A percentile compares a stretch with the other conserved stretches of the same genome.
Evolutionary conservation across 2,329 filamentous ascomycete species (phyloP).

Genomic region (Botrytis hyacinthi): DNA sequence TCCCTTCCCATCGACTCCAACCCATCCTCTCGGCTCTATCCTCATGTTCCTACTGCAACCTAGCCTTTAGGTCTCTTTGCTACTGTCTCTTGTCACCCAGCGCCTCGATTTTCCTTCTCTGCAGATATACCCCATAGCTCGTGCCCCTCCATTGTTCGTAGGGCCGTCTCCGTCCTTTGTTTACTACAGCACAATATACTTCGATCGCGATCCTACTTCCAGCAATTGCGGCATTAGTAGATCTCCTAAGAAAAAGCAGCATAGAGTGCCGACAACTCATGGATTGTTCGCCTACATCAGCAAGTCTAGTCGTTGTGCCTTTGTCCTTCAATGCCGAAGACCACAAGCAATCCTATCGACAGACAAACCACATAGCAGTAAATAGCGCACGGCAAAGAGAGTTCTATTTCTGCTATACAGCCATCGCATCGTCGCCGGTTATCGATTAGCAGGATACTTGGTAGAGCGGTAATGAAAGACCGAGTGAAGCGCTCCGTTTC

Average conservation of each 20-base stretch:
- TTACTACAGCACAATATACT: background rate
- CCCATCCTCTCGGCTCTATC: background rate
- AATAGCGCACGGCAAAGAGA: background rate
- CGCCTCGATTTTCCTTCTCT: background rate
- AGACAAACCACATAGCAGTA: background rate
- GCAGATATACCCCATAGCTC: background rate
- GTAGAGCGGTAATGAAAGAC: no score
- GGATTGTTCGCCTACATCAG: background rate
- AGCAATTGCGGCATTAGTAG: background rate
- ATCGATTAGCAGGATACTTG: background rate
- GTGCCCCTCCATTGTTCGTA: background rate
- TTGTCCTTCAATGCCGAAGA: no score
- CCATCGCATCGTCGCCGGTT: no score
- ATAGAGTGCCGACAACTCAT: accelerated
- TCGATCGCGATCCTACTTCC: background rate
- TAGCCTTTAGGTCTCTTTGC: background rate
- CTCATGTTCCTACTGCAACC: no score
- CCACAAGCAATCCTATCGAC: background rate
- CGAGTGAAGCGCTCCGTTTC: background rate
- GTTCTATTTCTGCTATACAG: background rate
- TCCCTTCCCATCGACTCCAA: background rate
- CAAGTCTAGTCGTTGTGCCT: background rate
- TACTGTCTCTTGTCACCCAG: background rate
- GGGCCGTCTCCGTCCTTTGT: background rate
- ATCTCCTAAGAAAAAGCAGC: background rate